These are phyloP conservation scores for Aspergillus ruber DNA, from an alignment of 2,329 filamentous ascomycete genomes.

Conservation along the genomic window DNA sequence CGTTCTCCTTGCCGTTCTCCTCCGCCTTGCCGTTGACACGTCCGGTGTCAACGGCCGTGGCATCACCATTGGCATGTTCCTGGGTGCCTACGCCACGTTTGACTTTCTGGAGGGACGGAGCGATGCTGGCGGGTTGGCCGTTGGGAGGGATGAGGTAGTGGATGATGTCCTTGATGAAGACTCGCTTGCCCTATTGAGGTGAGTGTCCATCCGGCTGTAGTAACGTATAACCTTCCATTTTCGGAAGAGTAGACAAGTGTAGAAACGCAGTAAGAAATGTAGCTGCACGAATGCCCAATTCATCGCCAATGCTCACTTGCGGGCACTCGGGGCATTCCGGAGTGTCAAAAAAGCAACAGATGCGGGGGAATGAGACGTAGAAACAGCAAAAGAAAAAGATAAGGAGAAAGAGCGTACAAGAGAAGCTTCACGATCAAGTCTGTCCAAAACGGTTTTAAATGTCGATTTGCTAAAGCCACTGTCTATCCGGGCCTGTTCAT, in stretches of 20 bases:
- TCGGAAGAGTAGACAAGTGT: not conserved
- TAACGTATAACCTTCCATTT: too few species aligned
- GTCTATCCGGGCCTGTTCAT: constrained; percentile 46
- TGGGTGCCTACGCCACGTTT: constrained; percentile 56
- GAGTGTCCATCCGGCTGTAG: too few species aligned
- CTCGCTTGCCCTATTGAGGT: constrained; percentile 64
- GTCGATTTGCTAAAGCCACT: constrained; percentile 42
- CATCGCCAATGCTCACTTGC: not conserved
- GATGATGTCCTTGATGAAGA: constrained; percentile 98
- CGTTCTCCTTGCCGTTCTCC: constrained; percentile 6
- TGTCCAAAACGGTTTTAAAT: constrained; percentile 62
- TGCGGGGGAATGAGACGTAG: constrained; percentile 7
- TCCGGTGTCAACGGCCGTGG: constrained; percentile 15
- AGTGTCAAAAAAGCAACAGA: constrained; percentile 5
- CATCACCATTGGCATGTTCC: constrained; percentile 10
- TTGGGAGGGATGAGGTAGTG: constrained; percentile 82
- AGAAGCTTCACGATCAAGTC: constrained; percentile 63
- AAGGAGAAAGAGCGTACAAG: constrained; percentile 54
- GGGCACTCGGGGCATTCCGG: not conserved
- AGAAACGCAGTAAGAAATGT: not conserved
- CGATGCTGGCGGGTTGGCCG: constrained; percentile 60
- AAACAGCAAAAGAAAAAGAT: constrained; percentile 10
- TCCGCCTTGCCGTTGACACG: constrained; percentile 17
- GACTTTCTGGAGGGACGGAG: constrained; percentile 63
- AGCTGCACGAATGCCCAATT: not conserved